Conservation (phyloP, 306 rosid species). For the Trifolium dubium region DNA sequence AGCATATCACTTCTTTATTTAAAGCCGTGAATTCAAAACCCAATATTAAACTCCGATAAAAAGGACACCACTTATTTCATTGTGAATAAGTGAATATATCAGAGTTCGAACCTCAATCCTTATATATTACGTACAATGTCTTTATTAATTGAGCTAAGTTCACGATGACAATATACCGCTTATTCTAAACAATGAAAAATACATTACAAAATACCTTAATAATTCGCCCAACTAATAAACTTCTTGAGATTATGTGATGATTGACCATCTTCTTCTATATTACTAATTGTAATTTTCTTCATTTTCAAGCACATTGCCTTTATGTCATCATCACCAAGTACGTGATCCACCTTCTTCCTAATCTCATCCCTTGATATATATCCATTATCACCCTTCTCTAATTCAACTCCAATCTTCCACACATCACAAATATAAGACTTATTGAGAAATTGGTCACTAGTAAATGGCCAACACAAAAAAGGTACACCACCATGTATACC, state of each 20-base stretch:
- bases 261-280: slow-evolving; percentile 24
- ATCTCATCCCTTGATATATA: slow-evolving; percentile 34
- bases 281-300: slow-evolving; percentile 7
- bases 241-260: slow-evolving; percentile 22
- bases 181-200: not conserved
- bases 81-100: too few species aligned
- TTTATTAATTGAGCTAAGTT: too few species aligned
- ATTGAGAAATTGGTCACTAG: slow-evolving; percentile 12
- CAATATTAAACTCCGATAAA: too few species aligned
- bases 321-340: slow-evolving; percentile 16
- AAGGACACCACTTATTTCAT: too few species aligned
- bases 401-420: slow-evolving; percentile 42
- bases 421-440: slow-evolving; percentile 41
- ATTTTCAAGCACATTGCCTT: slow-evolving; percentile 29
- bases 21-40: too few species aligned
- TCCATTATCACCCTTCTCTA: slow-evolving; percentile 37
- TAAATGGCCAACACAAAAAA: slow-evolving; percentile 48
- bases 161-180: too few species aligned
- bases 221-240: slow-evolving; percentile 26
- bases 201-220: not conserved
- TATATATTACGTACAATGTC: too few species aligned
- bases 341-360: slow-evolving; percentile 36
- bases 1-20: too few species aligned
- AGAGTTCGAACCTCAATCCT: too few species aligned
- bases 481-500: slow-evolving; percentile 47